Evolutionary conservation across 2,329 filamentous ascomycete species (phyloP), one percentile per base, ranked within the genome.

Genomic region (Periconia macrospinosa): DNA sequence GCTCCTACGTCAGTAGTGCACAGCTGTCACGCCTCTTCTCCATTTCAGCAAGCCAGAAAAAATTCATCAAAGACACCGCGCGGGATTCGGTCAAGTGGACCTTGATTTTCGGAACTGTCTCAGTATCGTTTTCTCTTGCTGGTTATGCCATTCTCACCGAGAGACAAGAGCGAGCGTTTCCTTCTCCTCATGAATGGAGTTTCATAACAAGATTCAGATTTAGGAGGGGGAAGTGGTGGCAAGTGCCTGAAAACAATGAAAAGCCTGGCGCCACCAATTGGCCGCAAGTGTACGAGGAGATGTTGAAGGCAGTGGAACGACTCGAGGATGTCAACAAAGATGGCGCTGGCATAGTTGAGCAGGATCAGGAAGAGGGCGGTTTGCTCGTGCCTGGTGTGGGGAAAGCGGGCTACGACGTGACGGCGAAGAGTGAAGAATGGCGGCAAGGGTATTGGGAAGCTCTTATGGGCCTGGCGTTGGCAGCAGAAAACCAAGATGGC

Each of bases 181-280:
- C 92, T 0, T 92, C 91, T 1, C 92, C 93, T 1, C 82, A 84
- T 23, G 92, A 96, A 70, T 97, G 92, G 91, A 78, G 78, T 0
- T 88, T 86, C 72, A 75, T 85, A 59, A 90, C 88, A 44, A 81
- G 91, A 20, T 84, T 88, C 74, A 79, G 81, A 40, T 81, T 90
- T 57, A 83, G 91, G 41, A 82, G 83, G 47, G 89, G 68, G 9
- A 71, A 67, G 44, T 74, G 71, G 71, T 71, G 66, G 67, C 66
- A 72, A 58, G 65, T 74, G n/a, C 66, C 88, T 3, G 79, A 81
- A 62, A 83, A 82, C 50, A 80, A 83, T 47, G 82, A 84, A 57
- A 79, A 85, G 42, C 79, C 81, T 14, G 80, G 83, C 11, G 77
- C 82, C n/a, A 79, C 82, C n/a, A 85, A 91, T 66, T 96, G 91